phyloP scores from a whole-genome alignment of 2,329 filamentous ascomycete genomes.

The Furcasterigmium sp. region DNA sequence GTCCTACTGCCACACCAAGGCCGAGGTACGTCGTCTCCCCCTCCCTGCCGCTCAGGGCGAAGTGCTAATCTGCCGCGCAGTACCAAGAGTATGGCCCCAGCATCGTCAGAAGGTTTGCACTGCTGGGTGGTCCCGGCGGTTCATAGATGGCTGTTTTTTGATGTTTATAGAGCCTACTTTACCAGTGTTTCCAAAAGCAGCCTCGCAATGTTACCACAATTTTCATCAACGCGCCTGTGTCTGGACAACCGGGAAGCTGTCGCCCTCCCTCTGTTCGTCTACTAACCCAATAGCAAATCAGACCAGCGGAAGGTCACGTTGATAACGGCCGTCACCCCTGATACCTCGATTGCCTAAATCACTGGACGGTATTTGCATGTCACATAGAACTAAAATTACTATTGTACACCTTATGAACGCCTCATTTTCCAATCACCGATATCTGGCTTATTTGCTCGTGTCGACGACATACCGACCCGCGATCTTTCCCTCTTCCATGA shows the following conservation, averaged over 20 bases:
- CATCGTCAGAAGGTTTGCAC: conserved; percentile 90
- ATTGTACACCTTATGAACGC: too few species aligned
- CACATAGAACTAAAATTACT: too few species aligned
- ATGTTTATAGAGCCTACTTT: conserved; percentile 1
- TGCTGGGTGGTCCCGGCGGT: conserved; percentile 86
- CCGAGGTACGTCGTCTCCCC: conserved; percentile 46
- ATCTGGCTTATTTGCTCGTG: conserved; percentile 50
- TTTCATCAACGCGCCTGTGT: not conserved
- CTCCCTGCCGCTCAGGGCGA: not conserved
- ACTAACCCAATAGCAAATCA: too few species aligned
- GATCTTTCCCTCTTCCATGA: conserved; percentile 67
- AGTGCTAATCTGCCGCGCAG: conserved; percentile 34
- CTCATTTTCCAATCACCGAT: not conserved
- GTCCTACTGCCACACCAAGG: conserved; percentile 96
- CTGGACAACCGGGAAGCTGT: too few species aligned
- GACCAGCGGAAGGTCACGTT: too few species aligned
- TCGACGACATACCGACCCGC: conserved; percentile 78
- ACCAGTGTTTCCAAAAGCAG: not conserved
- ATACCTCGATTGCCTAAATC: too few species aligned
- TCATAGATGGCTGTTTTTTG: conserved; percentile 41
- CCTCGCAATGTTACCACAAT: not conserved
- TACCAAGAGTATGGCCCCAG: conserved; percentile 96
- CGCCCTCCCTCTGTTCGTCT: too few species aligned
- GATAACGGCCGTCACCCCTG: too few species aligned
- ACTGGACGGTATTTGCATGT: too few species aligned